Base-by-base conservation (phyloP, 2,329 filamentous ascomycete species). In the Hypoxylon sp. region DNA sequence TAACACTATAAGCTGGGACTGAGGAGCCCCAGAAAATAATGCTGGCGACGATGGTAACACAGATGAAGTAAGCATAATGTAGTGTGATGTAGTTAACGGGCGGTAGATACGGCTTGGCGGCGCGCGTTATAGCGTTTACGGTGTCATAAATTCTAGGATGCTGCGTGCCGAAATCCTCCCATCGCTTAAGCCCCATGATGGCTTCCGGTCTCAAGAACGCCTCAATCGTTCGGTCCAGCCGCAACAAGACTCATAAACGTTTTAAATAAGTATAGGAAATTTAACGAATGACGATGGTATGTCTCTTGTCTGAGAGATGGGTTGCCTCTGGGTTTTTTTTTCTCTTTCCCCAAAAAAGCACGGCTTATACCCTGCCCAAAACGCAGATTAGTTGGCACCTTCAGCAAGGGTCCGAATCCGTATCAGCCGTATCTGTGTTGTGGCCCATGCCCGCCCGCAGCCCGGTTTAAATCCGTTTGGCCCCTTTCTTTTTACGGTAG, bases 31-130 rank as follows among this genome's bases (percentile, higher is more conserved):
- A 92, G 73, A 92, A 89, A 56, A 92, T 83, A 63, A 87, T 70
- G 13, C 89, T 89, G 56, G 82, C 82, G 19, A 90, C 30, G 5
- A 91, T 75, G 56, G 82, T 84, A 5, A 85, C 84, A 10, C 79
- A 65, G 66, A 90, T 82, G 75, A 92, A 92, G 78, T 92, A 92
- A 55, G 83, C 76, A 78, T 91, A 91, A 75, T 92, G 90, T 5
- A 92, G 73, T 1, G 86, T 88, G 72, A 90, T 86, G 75, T 87
- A 91, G 71, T 89, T 90, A 66, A 88, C 76, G 3, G 82, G 80
- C 9, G 83, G 83, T 7, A 82, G 50, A 59, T 75, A 76, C 17
- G 74, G 68, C 60, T 49, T 69, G 23, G 65, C 38, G 36, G 52
- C 63, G 25, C 48, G 49, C 52, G 61, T 60, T 28, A 45, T 43